Percentiles rank a stretch among this genome's conserved stretches.
Evolutionary conservation across 1,284 basidiomycete genomes (phyloP).

Genomic region (Spongiforma sp.): DNA sequence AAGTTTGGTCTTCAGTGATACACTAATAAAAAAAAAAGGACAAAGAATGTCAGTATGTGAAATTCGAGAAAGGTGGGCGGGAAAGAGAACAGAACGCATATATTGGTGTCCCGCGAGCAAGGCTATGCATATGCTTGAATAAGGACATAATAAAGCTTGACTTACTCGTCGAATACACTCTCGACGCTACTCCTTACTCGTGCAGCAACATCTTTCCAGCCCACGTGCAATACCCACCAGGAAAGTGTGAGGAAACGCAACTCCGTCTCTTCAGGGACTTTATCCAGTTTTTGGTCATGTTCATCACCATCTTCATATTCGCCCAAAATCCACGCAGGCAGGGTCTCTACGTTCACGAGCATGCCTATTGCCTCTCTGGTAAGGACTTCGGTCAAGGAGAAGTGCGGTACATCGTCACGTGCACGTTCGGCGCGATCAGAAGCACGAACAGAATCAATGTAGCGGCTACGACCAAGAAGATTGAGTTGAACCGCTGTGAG

Average conservation of each 20-base stretch:
- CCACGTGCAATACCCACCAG: slow-evolving; percentile 91
- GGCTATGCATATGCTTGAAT: background rate
- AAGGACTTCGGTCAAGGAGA: slow-evolving; percentile 32
- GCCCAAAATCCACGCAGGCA: slow-evolving; percentile 29
- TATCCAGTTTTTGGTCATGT: slow-evolving; percentile 28
- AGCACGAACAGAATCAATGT: slow-evolving; percentile 73
- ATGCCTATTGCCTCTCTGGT: slow-evolving; percentile 30
- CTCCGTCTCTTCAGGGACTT: slow-evolving; percentile 66
- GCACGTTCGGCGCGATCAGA: slow-evolving; percentile 65
- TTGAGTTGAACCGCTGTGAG: slow-evolving; percentile 86
- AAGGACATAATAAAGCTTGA: slow-evolving; percentile 15
- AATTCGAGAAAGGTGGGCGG: background rate
- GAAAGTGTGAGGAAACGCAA: slow-evolving; percentile 83
- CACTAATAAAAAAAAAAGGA: slow-evolving; percentile 46
- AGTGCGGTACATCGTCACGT: slow-evolving; percentile 43
- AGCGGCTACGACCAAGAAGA: slow-evolving; percentile 82
- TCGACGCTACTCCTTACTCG: slow-evolving; percentile 77
- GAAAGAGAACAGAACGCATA: background rate
- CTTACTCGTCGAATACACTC: slow-evolving; percentile 80
- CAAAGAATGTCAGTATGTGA: slow-evolving; percentile 14
- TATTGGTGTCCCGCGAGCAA: background rate
- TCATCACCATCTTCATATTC: slow-evolving; percentile 15
- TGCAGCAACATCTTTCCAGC: slow-evolving; percentile 84
- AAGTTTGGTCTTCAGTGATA: slow-evolving; percentile 80
- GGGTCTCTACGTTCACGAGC: slow-evolving; percentile 32